A percentile compares a stretch with the other conserved stretches of the same genome.
Conservation (phyloP, 148 eudicot genomes). For the Selenicereus undatus region DNA sequence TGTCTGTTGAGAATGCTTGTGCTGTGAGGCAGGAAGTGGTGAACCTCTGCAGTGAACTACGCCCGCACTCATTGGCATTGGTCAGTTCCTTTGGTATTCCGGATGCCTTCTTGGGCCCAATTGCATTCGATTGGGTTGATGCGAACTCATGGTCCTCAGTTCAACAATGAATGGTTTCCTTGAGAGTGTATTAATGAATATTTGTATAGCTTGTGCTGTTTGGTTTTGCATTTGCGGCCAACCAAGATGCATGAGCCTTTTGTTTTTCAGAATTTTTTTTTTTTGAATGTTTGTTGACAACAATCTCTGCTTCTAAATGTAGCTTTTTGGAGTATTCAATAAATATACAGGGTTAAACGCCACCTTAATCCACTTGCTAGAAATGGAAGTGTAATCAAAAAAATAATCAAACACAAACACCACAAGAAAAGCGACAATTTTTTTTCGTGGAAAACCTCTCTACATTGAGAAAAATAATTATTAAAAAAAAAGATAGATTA, state of each 20-base stretch:
- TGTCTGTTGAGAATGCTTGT: conserved; percentile 61
- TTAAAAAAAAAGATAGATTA: too few relatives aligned
- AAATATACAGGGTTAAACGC: too few relatives aligned
- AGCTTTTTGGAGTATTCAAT: not conserved
- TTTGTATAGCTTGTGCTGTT: not conserved
- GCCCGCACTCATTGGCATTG: conserved; percentile 76
- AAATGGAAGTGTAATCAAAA: too few relatives aligned
- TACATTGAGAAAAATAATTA: too few relatives aligned
- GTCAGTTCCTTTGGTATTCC: conserved; percentile 75
- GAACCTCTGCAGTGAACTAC: conserved; percentile 72
- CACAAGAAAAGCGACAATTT: too few relatives aligned
- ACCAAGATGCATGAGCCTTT: not conserved
- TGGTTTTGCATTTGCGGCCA: not conserved
- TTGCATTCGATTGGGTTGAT: conserved; percentile 72
- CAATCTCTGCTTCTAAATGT: not conserved
- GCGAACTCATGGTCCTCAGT: conserved; percentile 62
- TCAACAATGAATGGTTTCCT: conserved; percentile 20
- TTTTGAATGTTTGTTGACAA: not conserved
- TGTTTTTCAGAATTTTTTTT: too few relatives aligned
- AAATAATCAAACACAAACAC: too few relatives aligned
- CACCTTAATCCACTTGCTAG: too few relatives aligned
- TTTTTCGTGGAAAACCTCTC: too few relatives aligned
- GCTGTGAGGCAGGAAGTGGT: conserved; percentile 70
- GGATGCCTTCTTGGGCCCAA: conserved; percentile 62
- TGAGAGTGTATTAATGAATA: not conserved